Percentiles rank a stretch among this genome's conserved stretches.
Conservation (phyloP, 2,329 filamentous ascomycete genomes). For the Ascochyta pisi region DNA sequence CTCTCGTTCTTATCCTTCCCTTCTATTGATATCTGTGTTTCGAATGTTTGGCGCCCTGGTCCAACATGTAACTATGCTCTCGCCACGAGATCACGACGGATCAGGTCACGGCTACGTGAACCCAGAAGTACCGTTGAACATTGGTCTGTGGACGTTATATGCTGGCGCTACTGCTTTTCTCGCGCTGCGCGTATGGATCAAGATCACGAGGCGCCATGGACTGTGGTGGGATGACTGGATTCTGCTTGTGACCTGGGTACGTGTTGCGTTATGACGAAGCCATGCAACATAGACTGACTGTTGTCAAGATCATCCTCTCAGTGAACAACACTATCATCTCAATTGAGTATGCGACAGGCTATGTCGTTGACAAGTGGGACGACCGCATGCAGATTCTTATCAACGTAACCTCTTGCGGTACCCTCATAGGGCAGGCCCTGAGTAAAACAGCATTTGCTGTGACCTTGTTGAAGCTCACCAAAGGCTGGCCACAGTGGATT, state of each 20-base stretch:
- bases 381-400: slow-evolving; percentile 63
- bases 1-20: slow-evolving; percentile 16
- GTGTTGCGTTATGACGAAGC: slow-evolving; percentile 15
- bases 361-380: slow-evolving; percentile 57
- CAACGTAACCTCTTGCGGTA: slow-evolving; percentile 52
- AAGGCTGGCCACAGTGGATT: slow-evolving; percentile 52
- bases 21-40: slow-evolving; percentile 18
- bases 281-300: slow-evolving; percentile 10
- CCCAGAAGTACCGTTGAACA: slow-evolving; percentile 46
- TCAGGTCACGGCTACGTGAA: slow-evolving; percentile 39
- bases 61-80: slow-evolving; percentile 34
- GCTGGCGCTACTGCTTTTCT: slow-evolving; percentile 48
- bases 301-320: slow-evolving; percentile 48
- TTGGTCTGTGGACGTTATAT: slow-evolving; percentile 50
- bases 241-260: slow-evolving; percentile 47
- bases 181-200: slow-evolving; percentile 46
- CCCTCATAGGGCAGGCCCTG: slow-evolving; percentile 47
- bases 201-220: slow-evolving; percentile 48
- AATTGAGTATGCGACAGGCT: slow-evolving; percentile 58
- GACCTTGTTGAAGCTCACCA: slow-evolving; percentile 53
- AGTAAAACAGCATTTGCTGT: slow-evolving; percentile 52
- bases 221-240: slow-evolving; percentile 53
- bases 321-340: slow-evolving; percentile 57
- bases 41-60: slow-evolving; percentile 16
- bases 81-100: slow-evolving; percentile 29